phyloP scores from a whole-genome alignment of 805 yeast genomes.

The Saccharomycopsis sp. region DNA sequence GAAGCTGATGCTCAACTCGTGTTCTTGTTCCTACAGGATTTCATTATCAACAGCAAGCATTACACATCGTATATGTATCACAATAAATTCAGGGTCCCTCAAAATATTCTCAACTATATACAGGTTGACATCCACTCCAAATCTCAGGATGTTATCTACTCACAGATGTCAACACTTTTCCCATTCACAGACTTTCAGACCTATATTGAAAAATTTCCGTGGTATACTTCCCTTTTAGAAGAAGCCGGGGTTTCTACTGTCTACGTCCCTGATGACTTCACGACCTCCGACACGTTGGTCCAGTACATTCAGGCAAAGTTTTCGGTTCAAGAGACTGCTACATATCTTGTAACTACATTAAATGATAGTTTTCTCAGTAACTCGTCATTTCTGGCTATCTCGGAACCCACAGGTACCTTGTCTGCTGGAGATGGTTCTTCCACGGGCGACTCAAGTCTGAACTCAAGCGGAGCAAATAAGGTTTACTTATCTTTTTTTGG shows the following conservation, averaged over 20 bases:
- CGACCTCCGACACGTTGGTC: constrained; percentile 11
- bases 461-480: not conserved
- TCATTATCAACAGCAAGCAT: constrained; percentile 20
- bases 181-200: constrained; percentile 31
- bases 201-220: constrained; percentile 29
- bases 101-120: constrained; percentile 27
- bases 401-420: not conserved
- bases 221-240: constrained; percentile 28
- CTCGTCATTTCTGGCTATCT: not conserved
- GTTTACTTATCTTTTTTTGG: not conserved
- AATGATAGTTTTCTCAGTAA: not conserved
- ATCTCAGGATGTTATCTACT: constrained; percentile 23
- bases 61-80: constrained; percentile 28
- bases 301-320: constrained; percentile 2
- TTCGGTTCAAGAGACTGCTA: not conserved
- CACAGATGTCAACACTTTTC: constrained; percentile 26
- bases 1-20: constrained; percentile 26
- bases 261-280: constrained; percentile 28
- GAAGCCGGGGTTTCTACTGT: constrained; percentile 26
- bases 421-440: too few species aligned
- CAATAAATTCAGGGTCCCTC: constrained; percentile 26
- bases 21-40: constrained; percentile 25
- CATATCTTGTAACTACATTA: not conserved
- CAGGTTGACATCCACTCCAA: constrained; percentile 20
- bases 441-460: not conserved